Base-by-base conservation (phyloP, 345 rosid species). In the Melaleuca alternifolia region DNA sequence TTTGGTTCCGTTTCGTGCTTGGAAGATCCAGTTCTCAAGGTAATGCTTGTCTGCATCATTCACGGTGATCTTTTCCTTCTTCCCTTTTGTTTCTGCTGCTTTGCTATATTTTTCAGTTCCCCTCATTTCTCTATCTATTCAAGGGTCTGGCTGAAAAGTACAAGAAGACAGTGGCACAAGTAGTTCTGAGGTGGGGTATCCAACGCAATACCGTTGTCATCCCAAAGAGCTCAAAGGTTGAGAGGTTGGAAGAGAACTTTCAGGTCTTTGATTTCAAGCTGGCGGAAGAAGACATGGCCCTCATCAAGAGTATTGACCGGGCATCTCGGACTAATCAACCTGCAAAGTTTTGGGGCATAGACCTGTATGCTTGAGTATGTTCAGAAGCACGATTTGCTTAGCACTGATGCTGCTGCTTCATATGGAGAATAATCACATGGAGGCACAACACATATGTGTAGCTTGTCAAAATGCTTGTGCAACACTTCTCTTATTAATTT, bases 91-190 rank as follows among this genome's bases (percentile, higher is more conserved):
- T n/a, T 59, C 50, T 56, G 15, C 37, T 83, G 62, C 65, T 33
- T 28, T 33, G 21, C 62, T 48, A 11, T 37, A 79, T 48, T 5
- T 48, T 18, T 15, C 46, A 54, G 21, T 48, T 12, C 15, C 71
- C 71, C 54, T 75, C 71, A 51, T 24, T 41, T 62, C 48, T 24
- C 83, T 26, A 51, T 37, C 7, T 20, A n/a, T 62, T 52, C 33
- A 89, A 97, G 99, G 94, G 90, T 82, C 84, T 97, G 88, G 97
- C 96, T 2, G 92, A 93, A 88, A 97, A 97, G 87, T 93, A 96
- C 90, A 90, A 94, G 89, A 95, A 91, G 92, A 93, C 96, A 11
- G 93, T 88, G 30, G 96, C 98, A 46, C 98, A 96, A 88, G 88
- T 94, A 65, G 95, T 90, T 75, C 96, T 96, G 18, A 93, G 93